A percentile compares a stretch with the other conserved stretches of the same genome.
These are phyloP conservation scores for Lipomyces yamadae DNA, from an alignment of 805 yeast species.

Conservation along the genomic window DNA sequence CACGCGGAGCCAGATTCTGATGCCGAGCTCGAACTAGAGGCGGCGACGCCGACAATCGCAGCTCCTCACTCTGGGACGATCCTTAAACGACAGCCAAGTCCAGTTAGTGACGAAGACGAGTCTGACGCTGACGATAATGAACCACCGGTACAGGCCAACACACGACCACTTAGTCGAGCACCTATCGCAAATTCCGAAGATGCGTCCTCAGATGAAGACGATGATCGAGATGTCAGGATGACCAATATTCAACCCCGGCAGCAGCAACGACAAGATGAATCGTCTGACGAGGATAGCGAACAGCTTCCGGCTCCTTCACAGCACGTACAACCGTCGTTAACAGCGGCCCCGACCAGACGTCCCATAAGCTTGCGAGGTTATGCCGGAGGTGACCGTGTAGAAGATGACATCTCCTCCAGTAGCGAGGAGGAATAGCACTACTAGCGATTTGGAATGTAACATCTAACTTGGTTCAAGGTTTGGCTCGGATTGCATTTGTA, in stretches of 20 bases:
- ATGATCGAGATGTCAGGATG: conserved; percentile 16
- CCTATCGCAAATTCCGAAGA: conserved; percentile 5
- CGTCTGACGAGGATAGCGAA: conserved; percentile 33
- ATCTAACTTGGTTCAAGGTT: background rate
- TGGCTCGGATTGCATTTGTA: background rate
- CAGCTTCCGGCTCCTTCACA: background rate
- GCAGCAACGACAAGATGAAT: conserved; percentile 24
- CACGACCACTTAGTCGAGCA: conserved; percentile 1
- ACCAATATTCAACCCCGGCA: conserved; percentile 8
- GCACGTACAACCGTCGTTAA: background rate
- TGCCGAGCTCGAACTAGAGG: conserved; percentile 5
- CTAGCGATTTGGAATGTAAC: background rate
- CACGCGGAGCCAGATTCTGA: background rate
- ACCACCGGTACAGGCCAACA: background rate
- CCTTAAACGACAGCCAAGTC: background rate
- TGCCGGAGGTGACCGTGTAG: conserved; percentile 33
- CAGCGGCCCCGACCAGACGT: conserved; percentile 9
- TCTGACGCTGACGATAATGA: conserved; percentile 14
- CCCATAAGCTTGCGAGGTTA: conserved; percentile 40
- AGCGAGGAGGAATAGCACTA: conserved; percentile 37
- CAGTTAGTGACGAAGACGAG: conserved; percentile 18
- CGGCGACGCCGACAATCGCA: background rate
- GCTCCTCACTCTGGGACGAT: background rate
- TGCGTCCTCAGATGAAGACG: conserved; percentile 29
- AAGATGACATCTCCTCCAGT: conserved; percentile 38